Base-by-base conservation (phyloP, 1,284 basidiomycete genomes). In the Entoloma clypeatum region DNA sequence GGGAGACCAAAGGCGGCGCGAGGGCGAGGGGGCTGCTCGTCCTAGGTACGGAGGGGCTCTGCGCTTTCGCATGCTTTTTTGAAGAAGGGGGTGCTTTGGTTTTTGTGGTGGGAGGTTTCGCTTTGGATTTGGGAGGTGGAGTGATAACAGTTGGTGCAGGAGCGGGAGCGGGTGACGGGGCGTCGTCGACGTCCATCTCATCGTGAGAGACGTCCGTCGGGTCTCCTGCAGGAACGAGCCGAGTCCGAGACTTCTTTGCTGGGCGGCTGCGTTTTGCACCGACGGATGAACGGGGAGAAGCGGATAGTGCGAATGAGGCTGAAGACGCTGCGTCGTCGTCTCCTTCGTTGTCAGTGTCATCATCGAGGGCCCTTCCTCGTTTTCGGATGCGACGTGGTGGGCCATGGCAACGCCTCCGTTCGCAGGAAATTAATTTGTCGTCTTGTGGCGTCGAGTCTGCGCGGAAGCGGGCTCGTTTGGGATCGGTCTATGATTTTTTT, bases 381-480 rank as follows among this genome's bases (percentile, higher is more conserved):
- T 49, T 53, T 10, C 44, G 33, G 32, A 37, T 53, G 47, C 19
- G 49, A 4, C 50, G 47, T 5, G 52, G 51, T 5, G 62, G 58
- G 19, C 60, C 68, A 42, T 67, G 72, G 50, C 84, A 86, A 26
- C 76, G 69, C 8, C 74, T 50, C 4, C 62, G 60, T 13, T 68
- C 58, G 54, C 85, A 88, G 1, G 81, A 75, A 3, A 62, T 61
- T 41, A 88, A 70, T 56, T 79, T 86, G 54, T 88, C 86, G 47
- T 83, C 62, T 28, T 77, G 65, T 8, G 71, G 63, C 0, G 80
- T 79, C 8, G 86, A 81, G 56, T 88, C 85, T 7, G 78, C 77
- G 36, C 85, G 78, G 66, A 86, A 88, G 4, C 84, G 70, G 0
- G 85, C 86, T 30, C 85, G 82, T 61, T 76, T 87, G 34, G 63